Percentiles rank a stretch among this genome's conserved stretches.
Conservation (phyloP, 495 filamentous ascomycete genomes). For the Alectoria sarmentosa region DNA sequence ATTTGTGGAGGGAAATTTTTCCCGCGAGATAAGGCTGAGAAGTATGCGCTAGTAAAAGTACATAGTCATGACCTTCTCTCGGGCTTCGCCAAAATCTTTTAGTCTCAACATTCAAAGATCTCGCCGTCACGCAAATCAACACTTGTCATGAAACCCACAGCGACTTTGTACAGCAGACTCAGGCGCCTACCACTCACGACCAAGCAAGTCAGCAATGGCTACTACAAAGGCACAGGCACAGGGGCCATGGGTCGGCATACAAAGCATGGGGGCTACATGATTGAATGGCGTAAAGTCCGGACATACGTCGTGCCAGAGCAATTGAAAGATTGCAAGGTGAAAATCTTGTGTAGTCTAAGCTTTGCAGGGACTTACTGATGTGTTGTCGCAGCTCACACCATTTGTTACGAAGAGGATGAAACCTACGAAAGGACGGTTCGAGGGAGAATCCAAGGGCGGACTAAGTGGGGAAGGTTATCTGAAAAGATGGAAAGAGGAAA, state of each 20-base stretch:
- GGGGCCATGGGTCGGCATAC: conserved; percentile 84
- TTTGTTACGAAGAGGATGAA: conserved; percentile 67
- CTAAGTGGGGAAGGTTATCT: conserved; percentile 55
- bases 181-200: conserved; percentile 74
- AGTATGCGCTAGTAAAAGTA: conserved; percentile 1
- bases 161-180: conserved; percentile 55
- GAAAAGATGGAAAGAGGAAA: conserved; percentile 60
- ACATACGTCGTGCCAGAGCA: conserved; percentile 75
- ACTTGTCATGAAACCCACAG: conserved; percentile 51
- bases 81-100: neutral
- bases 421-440: conserved; percentile 42
- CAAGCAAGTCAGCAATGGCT: conserved; percentile 86
- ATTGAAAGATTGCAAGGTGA: conserved; percentile 65
- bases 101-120: neutral
- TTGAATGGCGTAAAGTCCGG: conserved; percentile 81
- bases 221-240: conserved; percentile 90
- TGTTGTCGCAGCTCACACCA: conserved; percentile 63
- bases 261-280: conserved; percentile 72
- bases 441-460: conserved; percentile 41
- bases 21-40: conserved; percentile 20
- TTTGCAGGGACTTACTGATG: conserved; percentile 9
- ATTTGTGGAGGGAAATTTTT: conserved; percentile 9
- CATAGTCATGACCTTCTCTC: neutral
- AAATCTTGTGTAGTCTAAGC: neutral
- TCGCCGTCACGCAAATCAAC: neutral